Conservation (phyloP, 139 green algal genomes). For the Parachlorella kessleri region DNA sequence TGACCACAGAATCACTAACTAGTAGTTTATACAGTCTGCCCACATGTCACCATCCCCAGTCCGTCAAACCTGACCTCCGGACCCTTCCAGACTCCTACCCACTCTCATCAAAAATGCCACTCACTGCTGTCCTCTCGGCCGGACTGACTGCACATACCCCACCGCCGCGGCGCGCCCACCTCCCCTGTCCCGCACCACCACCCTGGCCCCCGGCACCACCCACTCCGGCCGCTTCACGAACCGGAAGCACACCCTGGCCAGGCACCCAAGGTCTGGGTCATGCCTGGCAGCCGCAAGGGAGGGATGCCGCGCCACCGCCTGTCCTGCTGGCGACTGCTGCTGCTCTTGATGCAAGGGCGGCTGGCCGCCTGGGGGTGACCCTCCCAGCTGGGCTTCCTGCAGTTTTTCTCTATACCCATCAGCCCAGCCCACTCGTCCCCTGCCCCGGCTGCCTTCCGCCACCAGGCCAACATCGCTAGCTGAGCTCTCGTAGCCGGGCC, state of each 20-base stretch:
- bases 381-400: background rate
- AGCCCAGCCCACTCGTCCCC: constrained; percentile 2
- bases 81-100: too few species aligned
- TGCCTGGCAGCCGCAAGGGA: background rate
- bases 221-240: constrained; percentile 77
- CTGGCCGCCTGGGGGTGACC: background rate
- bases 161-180: background rate
- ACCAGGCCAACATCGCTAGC: constrained; percentile 17
- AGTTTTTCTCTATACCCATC: too few species aligned
- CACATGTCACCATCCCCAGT: too few species aligned
- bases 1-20: too few species aligned
- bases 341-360: background rate
- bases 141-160: background rate
- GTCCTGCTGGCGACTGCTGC: background rate
- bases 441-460: constrained; percentile 21
- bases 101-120: too few species aligned
- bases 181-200: constrained; percentile 65
- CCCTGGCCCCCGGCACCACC: constrained; percentile 61
- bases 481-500: too few species aligned
- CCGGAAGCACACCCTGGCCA: constrained; percentile 43
- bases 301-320: background rate
- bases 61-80: too few species aligned
- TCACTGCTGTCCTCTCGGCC: too few species aligned
- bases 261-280: constrained; percentile 32
- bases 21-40: too few species aligned